Base-by-base conservation (phyloP, 2,329 filamentous ascomycete genomes). In the Talaromyces sp. region DNA sequence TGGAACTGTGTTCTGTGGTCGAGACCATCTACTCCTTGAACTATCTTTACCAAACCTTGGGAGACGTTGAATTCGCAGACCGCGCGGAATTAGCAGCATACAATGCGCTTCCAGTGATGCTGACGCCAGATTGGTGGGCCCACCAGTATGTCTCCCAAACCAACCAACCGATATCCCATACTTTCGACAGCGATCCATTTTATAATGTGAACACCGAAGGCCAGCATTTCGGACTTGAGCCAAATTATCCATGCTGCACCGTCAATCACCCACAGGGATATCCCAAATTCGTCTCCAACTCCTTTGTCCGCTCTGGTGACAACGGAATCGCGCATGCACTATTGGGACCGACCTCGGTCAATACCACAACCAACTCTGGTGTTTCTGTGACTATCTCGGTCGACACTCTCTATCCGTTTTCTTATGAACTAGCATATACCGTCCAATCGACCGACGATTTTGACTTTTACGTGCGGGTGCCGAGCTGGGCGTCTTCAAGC, bases 261-360 rank as follows among this genome's bases (percentile, higher is more conserved):
- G 84, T 86, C 62, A 86, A 86, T 61, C 82, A 85, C 65, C 80
- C 79, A 1, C 83, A 85, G 66, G 84, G 81, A 8, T 84, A 81
- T 63, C 83, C 84, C 0, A 86, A 86, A 65, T 85, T 83, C 61
- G 68, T 83, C 0, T 77, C 81, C 9, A 75, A 78, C 61, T 79
- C 78, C 62, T 86, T 78, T 71, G 77, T 81, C 5, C 68, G 66
- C 9, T 69, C 76, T 3, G 79, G 78, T 3, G 66, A 73, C 2
- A 72, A 74, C n/a, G 80, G 80, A 2, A 66, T 86, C 14, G 80
- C 76, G 0, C 83, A 86, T 67, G 76, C 77, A 0, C 70, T 86
- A 1, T 78, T 86, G 3, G 72, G 77, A 7, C 83, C 84, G 1
- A 76, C 74, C 3, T 73, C 67, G 0, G 76, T 81, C 6, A 71